Base-by-base conservation (phyloP, 1,284 basidiomycete genomes). In the Mycosarcoma maydis region DNA sequence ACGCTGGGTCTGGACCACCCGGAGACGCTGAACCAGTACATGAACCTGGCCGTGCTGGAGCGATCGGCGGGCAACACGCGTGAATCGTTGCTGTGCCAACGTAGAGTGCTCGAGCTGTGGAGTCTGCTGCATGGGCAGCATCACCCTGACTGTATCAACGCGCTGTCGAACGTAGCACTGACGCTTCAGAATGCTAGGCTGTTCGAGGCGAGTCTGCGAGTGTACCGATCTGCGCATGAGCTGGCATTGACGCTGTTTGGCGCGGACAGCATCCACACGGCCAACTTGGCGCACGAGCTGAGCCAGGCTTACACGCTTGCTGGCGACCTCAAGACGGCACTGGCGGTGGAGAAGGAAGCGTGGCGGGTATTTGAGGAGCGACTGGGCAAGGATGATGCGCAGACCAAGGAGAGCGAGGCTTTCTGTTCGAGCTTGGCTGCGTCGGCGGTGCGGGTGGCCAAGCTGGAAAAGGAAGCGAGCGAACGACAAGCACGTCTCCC, bases 1-100 rank as follows among this genome's bases (percentile, higher is more conserved):
- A 85, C 85, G 4, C 75, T 85, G 16, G 86, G 86, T 44, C 75
- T 87, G 29, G 86, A 86, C 76, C 83, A 84, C 64, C 81, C 83
- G 40, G 85, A 86, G 67, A 86, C 86, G 10, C 82, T 85, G 30
- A 82, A 83, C 39, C 86, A 85, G 78, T 87, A 87, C 83, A 83
- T 85, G 76, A 85, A 86, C 72, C 78, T 87, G n/a, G 85, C 86
- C 11, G 84, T 86, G 74, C 78, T 87, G 46, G 84, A 85, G 72
- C 86, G 57, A 82, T 85, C 74, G 75, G 83, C 55, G 80, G 85
- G 73, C 49, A 76, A 80, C 54, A 55, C 64, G 10, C 76, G 83
- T 38, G 80, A 83, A 27, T 81, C 84, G 44, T 78, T 87, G 58
- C 81, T 83, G 36, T 84, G 84, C 72, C 84, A 86, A 75, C 82